Percentiles rank a stretch among this genome's conserved stretches.
These are phyloP conservation scores for Solanum chiquidenum DNA, from an alignment of 257 asterid species.

Conservation along the genomic window DNA sequence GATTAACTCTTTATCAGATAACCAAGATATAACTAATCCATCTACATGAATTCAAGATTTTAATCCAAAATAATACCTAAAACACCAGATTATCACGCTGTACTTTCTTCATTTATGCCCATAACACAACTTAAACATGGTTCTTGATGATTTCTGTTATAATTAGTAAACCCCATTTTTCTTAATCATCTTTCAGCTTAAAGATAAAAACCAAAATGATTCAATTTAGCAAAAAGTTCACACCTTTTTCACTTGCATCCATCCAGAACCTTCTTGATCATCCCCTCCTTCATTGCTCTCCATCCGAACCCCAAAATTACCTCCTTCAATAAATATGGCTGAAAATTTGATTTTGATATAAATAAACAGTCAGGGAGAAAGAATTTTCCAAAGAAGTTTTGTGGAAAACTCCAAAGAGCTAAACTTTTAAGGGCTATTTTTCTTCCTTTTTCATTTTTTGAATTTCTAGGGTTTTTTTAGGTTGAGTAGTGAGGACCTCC, in stretches of 20 bases:
- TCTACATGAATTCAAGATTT: background rate
- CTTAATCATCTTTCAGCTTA: background rate
- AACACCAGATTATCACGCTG: background rate
- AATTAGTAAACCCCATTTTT: background rate
- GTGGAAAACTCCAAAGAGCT: background rate
- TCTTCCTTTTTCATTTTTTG: too few species aligned
- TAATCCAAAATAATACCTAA: background rate
- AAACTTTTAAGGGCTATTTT: background rate
- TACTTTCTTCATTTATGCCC: background rate
- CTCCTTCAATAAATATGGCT: background rate
- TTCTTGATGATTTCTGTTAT: background rate
- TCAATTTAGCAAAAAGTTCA: constrained; percentile 6
- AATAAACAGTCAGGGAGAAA: background rate
- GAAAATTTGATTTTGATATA: background rate
- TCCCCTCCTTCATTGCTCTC: constrained; percentile 57
- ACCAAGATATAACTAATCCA: background rate
- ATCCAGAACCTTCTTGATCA: constrained; percentile 93
- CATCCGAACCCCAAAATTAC: constrained; percentile 22
- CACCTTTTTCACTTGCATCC: constrained; percentile 99
- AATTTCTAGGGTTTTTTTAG: background rate
- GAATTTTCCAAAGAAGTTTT: background rate
- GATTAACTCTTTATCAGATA: background rate
- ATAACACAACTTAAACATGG: background rate
- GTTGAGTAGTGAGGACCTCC: background rate
- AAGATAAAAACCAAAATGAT: background rate